These are phyloP conservation scores for Chytridiales sp. DNA, from an alignment of 371 early-diverging fungal species.

Conservation along the genomic window DNA sequence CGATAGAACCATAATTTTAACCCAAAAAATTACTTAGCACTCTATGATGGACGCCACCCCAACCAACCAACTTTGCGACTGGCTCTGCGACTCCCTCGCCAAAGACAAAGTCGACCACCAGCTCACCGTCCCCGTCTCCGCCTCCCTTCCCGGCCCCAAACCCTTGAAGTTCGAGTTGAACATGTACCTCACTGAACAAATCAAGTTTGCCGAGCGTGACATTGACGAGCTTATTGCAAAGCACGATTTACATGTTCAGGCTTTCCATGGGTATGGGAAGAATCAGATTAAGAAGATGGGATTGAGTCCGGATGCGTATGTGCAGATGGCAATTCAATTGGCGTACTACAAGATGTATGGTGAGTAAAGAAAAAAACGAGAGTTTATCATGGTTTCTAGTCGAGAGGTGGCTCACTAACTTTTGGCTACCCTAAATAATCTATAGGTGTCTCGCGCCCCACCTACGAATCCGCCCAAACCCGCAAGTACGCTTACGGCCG, in stretches of 20 bases:
- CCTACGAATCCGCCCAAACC: slow-evolving; percentile 92
- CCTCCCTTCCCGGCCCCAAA: slow-evolving; percentile 61
- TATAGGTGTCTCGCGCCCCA: slow-evolving; percentile 65
- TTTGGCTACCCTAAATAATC: no score
- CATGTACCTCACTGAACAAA: slow-evolving; percentile 51
- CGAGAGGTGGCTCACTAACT: no score
- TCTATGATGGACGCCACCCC: slow-evolving; percentile 96
- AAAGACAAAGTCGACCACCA: slow-evolving; percentile 67
- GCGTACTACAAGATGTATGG: slow-evolving; percentile 92
- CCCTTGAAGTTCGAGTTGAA: slow-evolving; percentile 70
- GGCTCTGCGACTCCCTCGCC: slow-evolving; percentile 52
- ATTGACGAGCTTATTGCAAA: slow-evolving; percentile 70
- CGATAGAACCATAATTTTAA: no score
- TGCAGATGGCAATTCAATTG: slow-evolving; percentile 94
- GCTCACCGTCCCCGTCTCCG: slow-evolving; percentile 44
- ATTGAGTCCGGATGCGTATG: slow-evolving; percentile 87
- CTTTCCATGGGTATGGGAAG: slow-evolving; percentile 87
- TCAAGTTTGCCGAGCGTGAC: slow-evolving; percentile 61
- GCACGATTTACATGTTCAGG: slow-evolving; percentile 80
- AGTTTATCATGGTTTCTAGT: no score
- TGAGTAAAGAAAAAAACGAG: no score
- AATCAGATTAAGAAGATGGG: slow-evolving; percentile 85
- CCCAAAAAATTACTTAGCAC: no score
- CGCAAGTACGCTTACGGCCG: slow-evolving; percentile 85
- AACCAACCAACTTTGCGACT: slow-evolving; percentile 75